Percentiles rank a stretch among this genome's conserved stretches.
These are phyloP conservation scores for Pichia eremophila DNA, from an alignment of 805 yeast species.

Conservation along the genomic window DNA sequence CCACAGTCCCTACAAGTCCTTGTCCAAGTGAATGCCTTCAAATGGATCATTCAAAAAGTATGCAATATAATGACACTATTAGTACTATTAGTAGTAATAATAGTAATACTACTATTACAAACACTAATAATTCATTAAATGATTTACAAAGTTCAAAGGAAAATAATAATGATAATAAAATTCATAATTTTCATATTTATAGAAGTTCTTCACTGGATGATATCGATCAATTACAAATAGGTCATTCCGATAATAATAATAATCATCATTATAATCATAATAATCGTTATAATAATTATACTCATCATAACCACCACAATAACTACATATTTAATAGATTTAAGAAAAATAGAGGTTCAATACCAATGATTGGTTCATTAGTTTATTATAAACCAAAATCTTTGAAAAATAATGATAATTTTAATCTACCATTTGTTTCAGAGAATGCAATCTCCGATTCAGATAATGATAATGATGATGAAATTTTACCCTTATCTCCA, in stretches of 20 bases:
- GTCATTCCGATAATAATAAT: background rate
- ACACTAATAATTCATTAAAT: no score
- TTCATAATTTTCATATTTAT: background rate
- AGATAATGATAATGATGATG: background rate
- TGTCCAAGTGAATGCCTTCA: no score
- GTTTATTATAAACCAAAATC: slow-evolving; percentile 17
- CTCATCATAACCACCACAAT: no score
- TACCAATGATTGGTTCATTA: slow-evolving; percentile 24
- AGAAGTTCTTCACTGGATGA: slow-evolving; percentile 4
- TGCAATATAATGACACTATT: background rate
- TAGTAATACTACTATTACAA: background rate
- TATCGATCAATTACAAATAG: background rate
- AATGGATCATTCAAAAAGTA: background rate
- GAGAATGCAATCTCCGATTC: background rate
- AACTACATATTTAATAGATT: no score
- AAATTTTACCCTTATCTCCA: no score
- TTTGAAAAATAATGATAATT: background rate
- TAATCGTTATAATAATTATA: no score
- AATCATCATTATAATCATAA: background rate
- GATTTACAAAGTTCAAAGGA: no score
- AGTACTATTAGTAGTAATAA: background rate
- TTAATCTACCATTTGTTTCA: background rate
- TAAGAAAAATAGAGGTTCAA: slow-evolving; percentile 11
- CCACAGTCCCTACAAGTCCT: background rate
- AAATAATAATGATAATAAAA: background rate